Evolutionary conservation across 2,329 filamentous ascomycete genomes (phyloP).

Genomic region (Fusarium pseudoanthophilum): DNA sequence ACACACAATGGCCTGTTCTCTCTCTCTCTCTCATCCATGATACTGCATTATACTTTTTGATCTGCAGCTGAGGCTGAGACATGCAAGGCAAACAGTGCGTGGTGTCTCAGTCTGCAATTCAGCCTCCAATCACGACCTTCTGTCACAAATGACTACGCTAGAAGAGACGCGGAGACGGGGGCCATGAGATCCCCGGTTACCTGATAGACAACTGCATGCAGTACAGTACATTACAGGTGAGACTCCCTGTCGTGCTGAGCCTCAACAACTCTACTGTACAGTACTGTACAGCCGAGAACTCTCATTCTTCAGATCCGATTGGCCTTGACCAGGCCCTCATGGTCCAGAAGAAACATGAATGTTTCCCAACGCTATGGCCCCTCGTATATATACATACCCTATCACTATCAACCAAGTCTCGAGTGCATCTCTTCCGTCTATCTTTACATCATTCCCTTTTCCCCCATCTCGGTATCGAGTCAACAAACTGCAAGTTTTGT

Average conservation of each 20-base stretch:
- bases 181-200: slow-evolving; percentile 1
- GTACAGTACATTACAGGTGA: neutral
- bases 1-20: neutral
- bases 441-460: too few species aligned
- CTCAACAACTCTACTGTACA: slow-evolving; percentile 10
- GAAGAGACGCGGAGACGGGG: neutral
- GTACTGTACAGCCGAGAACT: neutral
- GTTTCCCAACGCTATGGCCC: neutral
- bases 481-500: neutral
- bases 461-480: neutral
- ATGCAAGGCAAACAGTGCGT: slow-evolving; percentile 19
- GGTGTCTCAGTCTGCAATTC: slow-evolving; percentile 13
- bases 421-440: neutral
- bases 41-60: neutral
- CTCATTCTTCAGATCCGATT: neutral
- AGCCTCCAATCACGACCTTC: slow-evolving; percentile 17
- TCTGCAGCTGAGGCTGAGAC: slow-evolving; percentile 29
- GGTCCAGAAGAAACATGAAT: neutral
- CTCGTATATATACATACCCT: neutral
- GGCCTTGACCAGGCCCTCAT: neutral
- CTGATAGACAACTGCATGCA: neutral
- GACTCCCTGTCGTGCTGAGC: slow-evolving; percentile 7
- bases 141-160: slow-evolving; percentile 10
- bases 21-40: neutral
- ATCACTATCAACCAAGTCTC: neutral